Conservation (phyloP, 2,329 filamentous ascomycete species). For the Dryadomyces quercus-mongolicae region DNA sequence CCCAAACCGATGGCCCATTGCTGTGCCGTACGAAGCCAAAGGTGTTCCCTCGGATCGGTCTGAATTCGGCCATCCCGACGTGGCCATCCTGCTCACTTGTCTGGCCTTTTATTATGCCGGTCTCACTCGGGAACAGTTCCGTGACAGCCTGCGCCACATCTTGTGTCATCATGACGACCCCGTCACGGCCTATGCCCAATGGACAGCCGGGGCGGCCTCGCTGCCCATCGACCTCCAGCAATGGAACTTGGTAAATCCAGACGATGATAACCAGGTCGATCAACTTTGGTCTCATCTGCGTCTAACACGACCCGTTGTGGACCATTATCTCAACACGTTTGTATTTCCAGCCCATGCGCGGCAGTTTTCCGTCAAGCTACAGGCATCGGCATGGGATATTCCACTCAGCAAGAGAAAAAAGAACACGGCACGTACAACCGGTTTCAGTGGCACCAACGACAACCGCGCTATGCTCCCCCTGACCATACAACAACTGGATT, state of each 20-base stretch:
- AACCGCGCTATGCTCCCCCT: slow-evolving; percentile 45
- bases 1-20: slow-evolving; percentile 41
- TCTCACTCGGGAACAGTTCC: slow-evolving; percentile 34
- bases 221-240: slow-evolving; percentile 35
- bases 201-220: slow-evolving; percentile 24
- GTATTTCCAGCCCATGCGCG: slow-evolving; percentile 55
- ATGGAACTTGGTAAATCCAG: slow-evolving; percentile 46
- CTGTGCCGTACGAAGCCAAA: slow-evolving; percentile 56
- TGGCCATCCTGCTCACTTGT: slow-evolving; percentile 51
- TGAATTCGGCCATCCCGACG: slow-evolving; percentile 58
- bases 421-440: slow-evolving; percentile 36
- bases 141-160: slow-evolving; percentile 35
- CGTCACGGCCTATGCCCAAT: slow-evolving; percentile 39
- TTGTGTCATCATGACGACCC: slow-evolving; percentile 41
- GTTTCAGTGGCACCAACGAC: slow-evolving; percentile 64
- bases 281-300: slow-evolving; percentile 38
- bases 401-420: slow-evolving; percentile 27
- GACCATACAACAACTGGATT: slow-evolving; percentile 52
- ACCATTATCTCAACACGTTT: slow-evolving; percentile 50
- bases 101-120: slow-evolving; percentile 57
- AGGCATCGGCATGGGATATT: slow-evolving; percentile 57
- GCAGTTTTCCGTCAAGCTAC: slow-evolving; percentile 50
- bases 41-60: slow-evolving; percentile 48
- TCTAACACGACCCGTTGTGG: slow-evolving; percentile 35
- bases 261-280: slow-evolving; percentile 38